A percentile compares a stretch with the other conserved stretches of the same genome.
phyloP scores from a whole-genome alignment of 2,329 filamentous ascomycete species.

The Parafenestella ontariensis region DNA sequence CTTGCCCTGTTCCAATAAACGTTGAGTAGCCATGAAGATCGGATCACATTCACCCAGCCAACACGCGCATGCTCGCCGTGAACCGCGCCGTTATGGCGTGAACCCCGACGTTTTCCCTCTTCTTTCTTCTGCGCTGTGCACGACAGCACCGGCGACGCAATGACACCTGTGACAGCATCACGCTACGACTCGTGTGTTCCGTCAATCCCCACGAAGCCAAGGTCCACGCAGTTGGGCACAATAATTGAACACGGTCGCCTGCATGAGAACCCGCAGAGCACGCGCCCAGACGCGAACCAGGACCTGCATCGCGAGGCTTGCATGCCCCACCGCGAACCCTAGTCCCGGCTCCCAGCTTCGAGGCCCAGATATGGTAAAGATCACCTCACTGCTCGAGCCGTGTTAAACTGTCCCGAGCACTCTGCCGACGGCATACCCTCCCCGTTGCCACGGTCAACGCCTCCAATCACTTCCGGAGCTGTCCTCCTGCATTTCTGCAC shows the following conservation, averaged over 20 bases:
- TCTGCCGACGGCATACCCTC: slow-evolving; percentile 28
- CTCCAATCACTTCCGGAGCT: slow-evolving; percentile 15
- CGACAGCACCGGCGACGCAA: too few relatives aligned
- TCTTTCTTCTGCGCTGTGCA: too few relatives aligned
- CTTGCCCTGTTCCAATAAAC: slow-evolving; percentile 10
- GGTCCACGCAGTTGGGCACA: slow-evolving; percentile 6
- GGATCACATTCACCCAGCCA: slow-evolving; percentile 15
- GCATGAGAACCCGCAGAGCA: slow-evolving; percentile 34
- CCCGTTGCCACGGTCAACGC: slow-evolving; percentile 29
- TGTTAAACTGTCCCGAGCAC: slow-evolving; percentile 7
- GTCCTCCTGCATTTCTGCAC: slow-evolving; percentile 11
- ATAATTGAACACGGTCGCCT: slow-evolving; percentile 18
- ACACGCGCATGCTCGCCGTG: too few relatives aligned
- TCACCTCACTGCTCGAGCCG: slow-evolving; percentile 14
- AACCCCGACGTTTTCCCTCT: too few relatives aligned
- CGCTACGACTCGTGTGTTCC: slow-evolving; percentile 3
- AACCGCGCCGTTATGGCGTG: too few relatives aligned
- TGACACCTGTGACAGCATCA: background rate
- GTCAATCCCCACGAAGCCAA: slow-evolving; percentile 11
- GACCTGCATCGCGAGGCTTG: slow-evolving; percentile 30
- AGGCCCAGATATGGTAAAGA: slow-evolving; percentile 23
- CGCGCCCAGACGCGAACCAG: slow-evolving; percentile 23
- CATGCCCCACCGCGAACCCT: slow-evolving; percentile 15
- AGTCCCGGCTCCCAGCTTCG: slow-evolving; percentile 17
- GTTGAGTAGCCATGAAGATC: slow-evolving; percentile 14